Percentiles rank a stretch among this genome's conserved stretches.
Evolutionary conservation across 2,329 filamentous ascomycete species (phyloP).

Genomic region (Ceratocystiopsis sp.): DNA sequence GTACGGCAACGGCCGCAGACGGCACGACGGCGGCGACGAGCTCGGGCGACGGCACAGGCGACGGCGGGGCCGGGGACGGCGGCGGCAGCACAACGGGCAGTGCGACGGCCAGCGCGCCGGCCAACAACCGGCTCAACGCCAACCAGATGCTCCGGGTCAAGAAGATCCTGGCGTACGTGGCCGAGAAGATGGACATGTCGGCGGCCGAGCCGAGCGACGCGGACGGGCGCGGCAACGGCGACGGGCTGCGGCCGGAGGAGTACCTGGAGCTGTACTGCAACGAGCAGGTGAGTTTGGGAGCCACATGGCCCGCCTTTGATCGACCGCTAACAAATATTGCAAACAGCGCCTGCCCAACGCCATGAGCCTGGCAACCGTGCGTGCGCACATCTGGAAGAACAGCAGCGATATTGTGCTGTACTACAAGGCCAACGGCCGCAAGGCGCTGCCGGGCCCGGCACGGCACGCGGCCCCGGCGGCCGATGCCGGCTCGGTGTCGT

Average conservation of each 20-base stretch:
- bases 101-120: constrained; percentile 88
- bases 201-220: neutral
- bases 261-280: constrained; percentile 94
- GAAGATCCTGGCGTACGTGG: constrained; percentile 85
- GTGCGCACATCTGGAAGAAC: constrained; percentile 84
- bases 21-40: constrained; percentile 24
- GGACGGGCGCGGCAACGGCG: neutral
- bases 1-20: too few relatives aligned
- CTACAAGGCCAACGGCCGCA: constrained; percentile 85
- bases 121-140: constrained; percentile 87
- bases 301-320: too few relatives aligned
- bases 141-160: constrained; percentile 92
- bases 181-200: constrained; percentile 61
- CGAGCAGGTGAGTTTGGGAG: constrained; percentile 48
- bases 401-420: constrained; percentile 82
- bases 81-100: constrained; percentile 86
- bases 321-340: neutral
- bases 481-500: neutral
- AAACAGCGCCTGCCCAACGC: constrained; percentile 50
- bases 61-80: neutral
- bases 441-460: constrained; percentile 31
- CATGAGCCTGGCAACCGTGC: constrained; percentile 87
- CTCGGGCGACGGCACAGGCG: too few relatives aligned
- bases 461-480: constrained; percentile 1
- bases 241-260: constrained; percentile 58